Evolutionary conservation across 164 flowering plant species (phyloP), one percentile per base, ranked within the genome.

Genomic region (Brasenia schreberi): DNA sequence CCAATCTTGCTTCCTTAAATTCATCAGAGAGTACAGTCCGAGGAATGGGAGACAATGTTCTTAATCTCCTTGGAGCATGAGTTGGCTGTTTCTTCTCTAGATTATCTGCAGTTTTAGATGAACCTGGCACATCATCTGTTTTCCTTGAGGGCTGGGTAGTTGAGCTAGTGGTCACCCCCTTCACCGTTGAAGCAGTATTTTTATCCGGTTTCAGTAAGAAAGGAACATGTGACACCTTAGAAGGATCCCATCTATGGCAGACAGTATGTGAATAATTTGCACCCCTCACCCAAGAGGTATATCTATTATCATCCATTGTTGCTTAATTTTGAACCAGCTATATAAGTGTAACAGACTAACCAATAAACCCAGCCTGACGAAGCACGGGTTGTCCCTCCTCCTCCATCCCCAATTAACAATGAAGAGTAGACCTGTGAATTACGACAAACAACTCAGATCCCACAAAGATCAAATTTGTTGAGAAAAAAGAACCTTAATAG

Each of bases 211-310:
- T 45, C 11, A 45, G 39, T 7, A 12, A 45, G n/a, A 82, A 27
- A 14, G 86, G 76, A 66, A 80, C 1, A 4, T 81, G 68, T 43
- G 72, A 76, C 71, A 81, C 70, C 59, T 71, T 76, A 1, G 81
- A 71, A 0, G 84, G 65, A 68, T 87, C 90, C 64, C 79, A 70
- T 33, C 96, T 73, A 68, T 86, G 86, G 73, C 74, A 87, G 58
- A 86, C 77, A 0, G 96, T 85, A 63, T 86, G 86, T 45, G 96
- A 86, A 65, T 81, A 92, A 6, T 86, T 92, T 18, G 88, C 78
- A 72, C 96, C 84, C 76, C 95, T 85, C 0, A 92, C 70, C 98
- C 92, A 89, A 69, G 98, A 92, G 75, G 45, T 77, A 68, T 72
- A 45, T 7, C 14, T 12, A 5, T 12, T 45, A 45, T 45, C 53